Conservation (phyloP, 441 rosid species). For the Erodium trifolium region DNA sequence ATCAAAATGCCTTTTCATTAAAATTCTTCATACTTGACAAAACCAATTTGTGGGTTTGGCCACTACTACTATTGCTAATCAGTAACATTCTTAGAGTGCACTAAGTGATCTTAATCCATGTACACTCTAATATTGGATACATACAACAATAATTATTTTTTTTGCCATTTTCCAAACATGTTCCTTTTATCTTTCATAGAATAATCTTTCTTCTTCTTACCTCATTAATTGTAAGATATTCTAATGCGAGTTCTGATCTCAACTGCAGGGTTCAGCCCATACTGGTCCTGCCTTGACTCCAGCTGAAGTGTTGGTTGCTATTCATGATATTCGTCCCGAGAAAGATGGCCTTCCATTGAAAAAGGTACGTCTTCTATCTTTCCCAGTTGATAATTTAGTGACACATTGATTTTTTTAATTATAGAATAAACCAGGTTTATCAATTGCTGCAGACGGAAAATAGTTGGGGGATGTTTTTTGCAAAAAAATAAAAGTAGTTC, state of each 20-base stretch:
- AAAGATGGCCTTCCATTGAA: conserved; percentile 79
- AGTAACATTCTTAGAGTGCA: not conserved
- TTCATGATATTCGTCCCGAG: conserved; percentile 84
- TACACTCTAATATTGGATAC: not conserved
- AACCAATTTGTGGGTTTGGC: not conserved
- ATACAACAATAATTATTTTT: not conserved
- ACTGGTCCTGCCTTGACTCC: conserved; percentile 99
- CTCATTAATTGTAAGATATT: not conserved
- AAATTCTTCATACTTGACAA: no score
- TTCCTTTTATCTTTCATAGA: not conserved
- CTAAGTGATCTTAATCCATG: not conserved
- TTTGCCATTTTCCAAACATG: not conserved
- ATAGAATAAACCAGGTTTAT: no score
- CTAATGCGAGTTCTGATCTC: not conserved
- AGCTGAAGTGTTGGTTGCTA: conserved; percentile 94
- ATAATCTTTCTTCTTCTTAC: not conserved
- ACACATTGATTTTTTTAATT: not conserved
- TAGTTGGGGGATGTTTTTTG: no score
- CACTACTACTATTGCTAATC: not conserved
- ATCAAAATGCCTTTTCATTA: no score
- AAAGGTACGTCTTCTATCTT: conserved; percentile 46
- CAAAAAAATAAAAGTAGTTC: no score
- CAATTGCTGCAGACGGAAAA: no score
- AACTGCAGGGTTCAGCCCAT: conserved; percentile 93
- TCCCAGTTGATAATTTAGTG: conserved; percentile 16